Evolutionary conservation across 139 green algal genomes (phyloP).

Genomic region (Coelastrella sp.): DNA sequence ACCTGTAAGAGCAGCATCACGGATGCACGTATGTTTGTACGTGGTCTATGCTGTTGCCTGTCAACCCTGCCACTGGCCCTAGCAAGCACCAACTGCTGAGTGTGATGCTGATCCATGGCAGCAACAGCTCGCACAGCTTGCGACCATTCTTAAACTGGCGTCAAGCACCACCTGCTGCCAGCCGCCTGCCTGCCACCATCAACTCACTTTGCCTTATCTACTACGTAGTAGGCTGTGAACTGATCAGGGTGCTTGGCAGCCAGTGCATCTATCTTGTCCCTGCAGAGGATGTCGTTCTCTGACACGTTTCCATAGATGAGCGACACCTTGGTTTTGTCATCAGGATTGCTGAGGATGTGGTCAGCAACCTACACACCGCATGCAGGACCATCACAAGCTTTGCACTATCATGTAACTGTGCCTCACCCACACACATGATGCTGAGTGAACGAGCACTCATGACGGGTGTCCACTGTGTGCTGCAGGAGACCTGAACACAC

Average conservation of each 20-base stretch:
- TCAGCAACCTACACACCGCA: conserved; percentile 65
- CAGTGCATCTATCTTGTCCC: conserved; percentile 69
- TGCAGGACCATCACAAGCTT: not conserved
- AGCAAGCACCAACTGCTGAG: too few relatives aligned
- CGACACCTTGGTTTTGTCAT: conserved; percentile 72
- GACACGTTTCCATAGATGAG: conserved; percentile 76
- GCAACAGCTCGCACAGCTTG: too few relatives aligned
- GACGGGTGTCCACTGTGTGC: not conserved
- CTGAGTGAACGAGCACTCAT: not conserved
- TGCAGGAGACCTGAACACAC: not conserved
- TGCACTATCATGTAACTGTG: not conserved
- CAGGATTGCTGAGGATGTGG: conserved; percentile 68
- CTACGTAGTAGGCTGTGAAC: conserved; percentile 75
- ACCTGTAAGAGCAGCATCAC: conserved; percentile 38
- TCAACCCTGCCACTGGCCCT: too few relatives aligned
- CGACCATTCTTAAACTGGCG: too few relatives aligned
- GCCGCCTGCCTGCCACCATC: not conserved
- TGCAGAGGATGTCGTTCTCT: conserved; percentile 72
- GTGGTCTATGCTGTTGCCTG: too few relatives aligned
- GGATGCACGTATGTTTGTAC: not conserved
- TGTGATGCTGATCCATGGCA: too few relatives aligned
- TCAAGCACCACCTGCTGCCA: too few relatives aligned
- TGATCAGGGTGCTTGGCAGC: conserved; percentile 60
- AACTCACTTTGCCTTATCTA: conserved; percentile 65
- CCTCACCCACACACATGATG: not conserved